phyloP scores from a whole-genome alignment of 805 yeast genomes.

The Saccharomycodes ludwigii region DNA sequence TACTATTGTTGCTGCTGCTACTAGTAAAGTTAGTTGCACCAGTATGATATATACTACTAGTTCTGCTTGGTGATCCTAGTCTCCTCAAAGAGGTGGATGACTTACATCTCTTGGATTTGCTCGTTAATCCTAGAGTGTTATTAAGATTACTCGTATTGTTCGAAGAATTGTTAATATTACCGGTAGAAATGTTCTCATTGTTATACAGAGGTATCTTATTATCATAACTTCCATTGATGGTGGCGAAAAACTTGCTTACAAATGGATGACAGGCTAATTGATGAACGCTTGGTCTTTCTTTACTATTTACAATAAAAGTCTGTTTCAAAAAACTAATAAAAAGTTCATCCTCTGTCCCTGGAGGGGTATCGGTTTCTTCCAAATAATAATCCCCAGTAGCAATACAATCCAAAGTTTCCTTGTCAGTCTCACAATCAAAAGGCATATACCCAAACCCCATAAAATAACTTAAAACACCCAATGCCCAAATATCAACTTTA shows the following conservation, averaged over 20 bases:
- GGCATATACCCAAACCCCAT: conserved; percentile 67
- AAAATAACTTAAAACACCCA: conserved; percentile 61
- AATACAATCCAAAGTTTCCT: conserved; percentile 58
- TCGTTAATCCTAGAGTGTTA: conserved; percentile 2
- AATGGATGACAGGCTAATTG: conserved; percentile 34
- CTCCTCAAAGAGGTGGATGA: conserved; percentile 15
- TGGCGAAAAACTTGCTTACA: conserved; percentile 16
- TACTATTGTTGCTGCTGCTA: background rate
- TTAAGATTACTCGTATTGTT: background rate
- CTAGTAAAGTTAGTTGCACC: background rate
- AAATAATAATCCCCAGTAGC: conserved; percentile 41
- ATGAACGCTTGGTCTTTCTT: conserved; percentile 33
- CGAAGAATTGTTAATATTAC: conserved; percentile 2
- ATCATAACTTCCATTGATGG: conserved; percentile 1
- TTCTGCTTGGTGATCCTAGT: conserved; percentile 14
- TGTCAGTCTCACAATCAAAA: conserved; percentile 60
- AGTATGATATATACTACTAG: no score
- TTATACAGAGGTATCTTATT: background rate
- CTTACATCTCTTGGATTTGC: no score
- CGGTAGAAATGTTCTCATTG: conserved; percentile 4
- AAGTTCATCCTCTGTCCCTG: conserved; percentile 29
- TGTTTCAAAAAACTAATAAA: conserved; percentile 46
- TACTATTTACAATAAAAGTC: conserved; percentile 39
- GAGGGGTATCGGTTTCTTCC: conserved; percentile 50
- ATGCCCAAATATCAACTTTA: conserved; percentile 64